A percentile compares a stretch with the other conserved stretches of the same genome.
These are phyloP conservation scores for Cladosporium sp. DNA, from an alignment of 2,329 filamentous ascomycete genomes.

Conservation along the genomic window DNA sequence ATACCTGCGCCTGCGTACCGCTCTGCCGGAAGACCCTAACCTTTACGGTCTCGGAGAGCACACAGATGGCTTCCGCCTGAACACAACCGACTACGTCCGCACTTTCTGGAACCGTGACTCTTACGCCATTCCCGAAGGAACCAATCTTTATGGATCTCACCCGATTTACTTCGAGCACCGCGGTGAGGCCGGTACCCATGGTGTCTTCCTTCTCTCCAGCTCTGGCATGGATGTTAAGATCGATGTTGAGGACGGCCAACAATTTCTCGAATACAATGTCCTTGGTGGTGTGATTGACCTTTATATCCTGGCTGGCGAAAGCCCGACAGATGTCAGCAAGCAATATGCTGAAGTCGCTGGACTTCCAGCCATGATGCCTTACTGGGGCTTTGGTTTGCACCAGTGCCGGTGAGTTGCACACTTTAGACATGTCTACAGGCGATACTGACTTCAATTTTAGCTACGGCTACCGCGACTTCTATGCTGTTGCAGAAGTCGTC, in stretches of 20 bases:
- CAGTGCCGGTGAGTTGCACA: constrained; percentile 10
- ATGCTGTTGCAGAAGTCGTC: constrained; percentile 58
- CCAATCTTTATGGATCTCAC: constrained; percentile 69
- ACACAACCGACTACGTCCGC: constrained; percentile 64
- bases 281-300: constrained; percentile 70
- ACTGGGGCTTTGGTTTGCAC: constrained; percentile 51
- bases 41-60: constrained; percentile 79
- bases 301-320: constrained; percentile 48
- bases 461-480: constrained; percentile 51
- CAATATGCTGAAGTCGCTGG: constrained; percentile 50
- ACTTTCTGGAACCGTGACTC: constrained; percentile 67
- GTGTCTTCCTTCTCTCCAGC: constrained; percentile 65
- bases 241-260: constrained; percentile 53
- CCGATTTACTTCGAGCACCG: constrained; percentile 70
- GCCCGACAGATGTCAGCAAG: constrained; percentile 42
- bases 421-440: not conserved
- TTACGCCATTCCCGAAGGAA: constrained; percentile 53
- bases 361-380: constrained; percentile 46
- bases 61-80: constrained; percentile 57
- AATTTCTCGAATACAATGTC: constrained; percentile 75
- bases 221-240: constrained; percentile 75
- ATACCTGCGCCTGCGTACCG: constrained; percentile 68
- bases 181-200: constrained; percentile 49
- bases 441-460: constrained; percentile 19
- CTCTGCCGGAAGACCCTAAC: constrained; percentile 62